Base-by-base conservation (phyloP, 352 stramenopile genomes). In the Pythium sp. region DNA sequence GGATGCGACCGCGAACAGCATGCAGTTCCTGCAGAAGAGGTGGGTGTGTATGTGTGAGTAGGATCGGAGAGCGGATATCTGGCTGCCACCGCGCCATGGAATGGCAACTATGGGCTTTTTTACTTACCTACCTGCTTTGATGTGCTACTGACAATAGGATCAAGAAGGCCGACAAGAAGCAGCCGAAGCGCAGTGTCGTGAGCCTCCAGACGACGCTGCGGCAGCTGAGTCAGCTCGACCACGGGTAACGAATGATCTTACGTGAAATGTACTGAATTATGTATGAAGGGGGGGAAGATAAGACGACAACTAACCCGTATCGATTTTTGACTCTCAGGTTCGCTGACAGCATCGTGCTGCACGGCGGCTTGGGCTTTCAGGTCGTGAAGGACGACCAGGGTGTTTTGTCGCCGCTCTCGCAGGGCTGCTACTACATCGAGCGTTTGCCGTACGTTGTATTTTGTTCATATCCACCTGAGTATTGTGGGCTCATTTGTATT, bases 381-480 rank as follows among this genome's bases (percentile, higher is more conserved):
- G 71, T 93, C 32, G 72, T 87, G 11, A 65, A 74, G 22, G 80
- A 88, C 57, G 73, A 77, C 49, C 65, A 86, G 1, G 74, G 67
- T 24, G 63, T 80, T 8, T 62, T 95, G 24, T 78, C 74, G 20
- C 83, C 84, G 9, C 68, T 92, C 14, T 87, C 81, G 1, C 80
- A 88, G 55, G 87, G 87, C 49, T 91, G 80, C 70, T 89, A 85
- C 70, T 95, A 90, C 61, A 77, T 94, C 32, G 87, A 95, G 67
- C 79, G 86, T 38, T 76, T 95, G 24, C 68, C 82, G 87, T 95
- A 34, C 30, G 41, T 49, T 49, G 41, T n/a, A 0, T 20, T 49
- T 49, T 2, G 1, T 9, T 49, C 41, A 2, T 49, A 22, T 5
- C 15, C 5, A 6, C 41, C 15, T n/a, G n/a, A 49, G 5, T n/a